These are phyloP conservation scores for Aplosporella prunicola DNA, from an alignment of 2,329 filamentous ascomycete genomes.

Conservation along the genomic window DNA sequence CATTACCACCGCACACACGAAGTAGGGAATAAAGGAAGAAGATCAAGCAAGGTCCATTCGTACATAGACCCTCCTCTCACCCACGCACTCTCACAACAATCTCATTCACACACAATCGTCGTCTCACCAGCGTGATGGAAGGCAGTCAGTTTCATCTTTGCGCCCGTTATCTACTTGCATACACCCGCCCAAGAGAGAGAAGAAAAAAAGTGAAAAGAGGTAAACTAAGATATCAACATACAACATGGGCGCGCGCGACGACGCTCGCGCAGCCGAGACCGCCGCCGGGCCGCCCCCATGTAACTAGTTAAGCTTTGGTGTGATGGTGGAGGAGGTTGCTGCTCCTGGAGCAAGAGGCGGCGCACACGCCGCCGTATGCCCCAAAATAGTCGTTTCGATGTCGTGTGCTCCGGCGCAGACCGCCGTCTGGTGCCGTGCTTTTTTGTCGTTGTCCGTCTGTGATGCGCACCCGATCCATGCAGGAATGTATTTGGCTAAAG, in stretches of 20 bases:
- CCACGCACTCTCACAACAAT: too few relatives aligned
- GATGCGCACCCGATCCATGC: slow-evolving; percentile 6
- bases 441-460: not conserved
- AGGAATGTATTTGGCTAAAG: slow-evolving; percentile 5
- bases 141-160: too few relatives aligned
- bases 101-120: too few relatives aligned
- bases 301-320: slow-evolving; percentile 1
- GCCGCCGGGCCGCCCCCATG: slow-evolving; percentile 9
- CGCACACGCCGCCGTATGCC: too few relatives aligned
- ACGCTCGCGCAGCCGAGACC: slow-evolving; percentile 5
- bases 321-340: too few relatives aligned
- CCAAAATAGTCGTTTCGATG: slow-evolving; percentile 4
- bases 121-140: too few relatives aligned
- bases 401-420: slow-evolving; percentile 1
- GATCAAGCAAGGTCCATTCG: too few relatives aligned
- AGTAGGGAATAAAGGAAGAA: too few relatives aligned
- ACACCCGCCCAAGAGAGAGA: slow-evolving; percentile 6
- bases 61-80: too few relatives aligned
- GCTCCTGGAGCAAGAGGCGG: too few relatives aligned
- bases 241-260: too few relatives aligned
- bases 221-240: slow-evolving; percentile 7
- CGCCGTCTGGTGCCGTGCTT: not conserved
- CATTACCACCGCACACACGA: too few relatives aligned
- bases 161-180: slow-evolving; percentile 10
- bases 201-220: slow-evolving; percentile 2